These are phyloP conservation scores for Magnaporthiopsis poae DNA, from an alignment of 2,329 filamentous ascomycete genomes.

Conservation along the genomic window DNA sequence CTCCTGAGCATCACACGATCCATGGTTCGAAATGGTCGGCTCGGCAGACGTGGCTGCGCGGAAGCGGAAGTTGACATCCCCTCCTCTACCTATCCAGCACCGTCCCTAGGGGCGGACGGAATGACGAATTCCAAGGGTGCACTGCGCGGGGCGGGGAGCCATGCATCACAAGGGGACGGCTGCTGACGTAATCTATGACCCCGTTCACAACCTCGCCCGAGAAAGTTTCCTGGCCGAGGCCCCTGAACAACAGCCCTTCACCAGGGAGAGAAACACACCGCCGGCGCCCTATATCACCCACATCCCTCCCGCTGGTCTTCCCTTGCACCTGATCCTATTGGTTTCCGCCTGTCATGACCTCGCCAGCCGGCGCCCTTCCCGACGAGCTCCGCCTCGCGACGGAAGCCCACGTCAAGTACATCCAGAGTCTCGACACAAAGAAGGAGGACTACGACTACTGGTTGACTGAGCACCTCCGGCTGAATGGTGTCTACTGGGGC, in stretches of 20 bases:
- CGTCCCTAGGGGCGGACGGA: not conserved
- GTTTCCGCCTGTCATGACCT: not conserved
- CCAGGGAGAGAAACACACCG: not conserved
- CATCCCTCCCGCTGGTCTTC: no score
- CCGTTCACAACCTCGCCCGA: not conserved
- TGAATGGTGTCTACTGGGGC: constrained; percentile 96
- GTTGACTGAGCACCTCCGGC: constrained; percentile 89
- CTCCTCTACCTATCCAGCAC: not conserved
- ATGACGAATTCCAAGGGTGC: not conserved
- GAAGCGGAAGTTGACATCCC: not conserved
- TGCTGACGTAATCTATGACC: not conserved
- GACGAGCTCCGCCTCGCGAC: constrained; percentile 37
- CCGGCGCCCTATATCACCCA: not conserved
- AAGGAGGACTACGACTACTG: constrained; percentile 96
- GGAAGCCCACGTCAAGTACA: constrained; percentile 72
- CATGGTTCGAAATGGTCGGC: not conserved
- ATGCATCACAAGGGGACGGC: not conserved
- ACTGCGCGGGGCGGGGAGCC: not conserved
- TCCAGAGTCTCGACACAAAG: constrained; percentile 81
- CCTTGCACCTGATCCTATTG: not conserved
- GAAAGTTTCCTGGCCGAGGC: not conserved
- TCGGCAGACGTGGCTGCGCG: not conserved
- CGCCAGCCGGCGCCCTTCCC: constrained; percentile 17
- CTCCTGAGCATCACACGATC: not conserved
- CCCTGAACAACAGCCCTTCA: not conserved